These are phyloP conservation scores for Solanum aculeatissimum DNA, from an alignment of 305 asterid genomes.

Conservation along the genomic window DNA sequence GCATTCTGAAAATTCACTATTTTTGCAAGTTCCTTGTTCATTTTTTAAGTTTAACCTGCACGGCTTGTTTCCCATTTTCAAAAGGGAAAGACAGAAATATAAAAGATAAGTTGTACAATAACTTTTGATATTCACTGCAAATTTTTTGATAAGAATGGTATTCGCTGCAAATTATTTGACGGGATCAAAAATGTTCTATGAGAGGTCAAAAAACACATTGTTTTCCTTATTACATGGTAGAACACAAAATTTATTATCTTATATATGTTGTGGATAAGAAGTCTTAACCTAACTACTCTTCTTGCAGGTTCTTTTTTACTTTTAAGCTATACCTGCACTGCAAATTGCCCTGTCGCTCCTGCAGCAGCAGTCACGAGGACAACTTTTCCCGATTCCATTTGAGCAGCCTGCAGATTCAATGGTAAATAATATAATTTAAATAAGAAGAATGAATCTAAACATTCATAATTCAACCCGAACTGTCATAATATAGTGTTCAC, in stretches of 20 bases:
- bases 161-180: neutral
- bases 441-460: neutral
- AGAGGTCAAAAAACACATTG: neutral
- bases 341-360: conserved; percentile 99
- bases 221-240: neutral
- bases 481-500: neutral
- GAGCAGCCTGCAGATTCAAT: conserved; percentile 61
- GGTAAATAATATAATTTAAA: conserved; percentile 7
- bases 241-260: neutral
- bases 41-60: neutral
- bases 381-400: conserved; percentile 69
- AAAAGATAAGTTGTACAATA: neutral
- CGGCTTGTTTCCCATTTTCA: neutral
- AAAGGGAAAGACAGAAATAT: neutral
- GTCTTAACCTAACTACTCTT: neutral
- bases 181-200: neutral
- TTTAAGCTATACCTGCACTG: conserved; percentile 70
- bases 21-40: neutral
- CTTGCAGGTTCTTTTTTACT: neutral
- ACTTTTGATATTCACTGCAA: neutral
- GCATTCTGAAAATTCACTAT: neutral
- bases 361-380: conserved; percentile 99
- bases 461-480: neutral
- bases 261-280: neutral
- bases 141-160: neutral